Evolutionary conservation across 495 filamentous ascomycete species (phyloP).

Genomic region (Penicillium egyptiacum): DNA sequence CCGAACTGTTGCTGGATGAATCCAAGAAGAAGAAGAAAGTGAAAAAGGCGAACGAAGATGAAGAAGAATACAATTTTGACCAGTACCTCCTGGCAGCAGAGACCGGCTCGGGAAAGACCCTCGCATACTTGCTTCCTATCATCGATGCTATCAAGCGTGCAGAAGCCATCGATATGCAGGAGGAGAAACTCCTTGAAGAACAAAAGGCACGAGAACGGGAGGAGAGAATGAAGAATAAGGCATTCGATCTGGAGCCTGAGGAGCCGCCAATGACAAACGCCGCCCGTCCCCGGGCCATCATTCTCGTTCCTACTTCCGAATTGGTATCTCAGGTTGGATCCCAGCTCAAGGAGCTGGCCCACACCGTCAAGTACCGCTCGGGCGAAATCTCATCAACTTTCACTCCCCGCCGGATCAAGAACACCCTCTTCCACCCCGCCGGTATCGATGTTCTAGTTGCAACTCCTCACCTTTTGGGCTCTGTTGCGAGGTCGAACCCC

Average conservation of each 20-base stretch:
- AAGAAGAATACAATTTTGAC: constrained; percentile 48
- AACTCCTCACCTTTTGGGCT: constrained; percentile 84
- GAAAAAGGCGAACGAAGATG: constrained; percentile 24
- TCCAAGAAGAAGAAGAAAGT: constrained; percentile 28
- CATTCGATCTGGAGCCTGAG: constrained; percentile 55
- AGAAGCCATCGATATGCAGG: constrained; percentile 62
- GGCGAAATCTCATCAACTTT: constrained; percentile 75
- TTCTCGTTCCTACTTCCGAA: constrained; percentile 92
- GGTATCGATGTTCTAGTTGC: constrained; percentile 85
- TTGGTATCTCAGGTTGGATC: constrained; percentile 82
- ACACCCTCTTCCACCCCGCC: constrained; percentile 72
- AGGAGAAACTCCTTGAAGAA: constrained; percentile 52
- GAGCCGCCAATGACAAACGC: constrained; percentile 57
- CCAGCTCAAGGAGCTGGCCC: constrained; percentile 76
- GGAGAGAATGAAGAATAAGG: constrained; percentile 48
- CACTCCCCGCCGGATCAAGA: constrained; percentile 77
- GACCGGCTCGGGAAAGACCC: constrained; percentile 94
- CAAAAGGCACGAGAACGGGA: constrained; percentile 48
- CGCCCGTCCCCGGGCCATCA: constrained; percentile 77
- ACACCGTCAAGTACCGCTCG: constrained; percentile 78
- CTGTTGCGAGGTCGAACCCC: constrained; percentile 81
- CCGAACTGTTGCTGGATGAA: constrained; percentile 60
- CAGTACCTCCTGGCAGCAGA: constrained; percentile 91
- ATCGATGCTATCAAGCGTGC: constrained; percentile 79
- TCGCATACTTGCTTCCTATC: constrained; percentile 82